A percentile compares a stretch with the other conserved stretches of the same genome.
These are phyloP conservation scores for Hanseniaspora mollemarum DNA, from an alignment of 805 yeast species.

Conservation along the genomic window DNA sequence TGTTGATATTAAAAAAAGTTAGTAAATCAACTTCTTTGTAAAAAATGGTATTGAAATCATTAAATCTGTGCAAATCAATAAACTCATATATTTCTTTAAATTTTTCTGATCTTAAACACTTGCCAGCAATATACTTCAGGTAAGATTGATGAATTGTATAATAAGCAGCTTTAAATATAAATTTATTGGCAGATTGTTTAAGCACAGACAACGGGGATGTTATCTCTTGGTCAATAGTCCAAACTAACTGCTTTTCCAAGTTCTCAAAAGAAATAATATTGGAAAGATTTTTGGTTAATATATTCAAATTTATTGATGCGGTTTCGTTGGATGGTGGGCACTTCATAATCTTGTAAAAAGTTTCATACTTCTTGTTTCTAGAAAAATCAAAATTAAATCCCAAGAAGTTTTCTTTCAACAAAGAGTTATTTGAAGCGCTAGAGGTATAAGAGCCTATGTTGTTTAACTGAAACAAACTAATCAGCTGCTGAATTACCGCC, in stretches of 20 bases:
- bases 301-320: not conserved
- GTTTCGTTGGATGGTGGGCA: not conserved
- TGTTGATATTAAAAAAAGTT: not conserved
- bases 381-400: conserved; percentile 3
- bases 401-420: not conserved
- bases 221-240: conserved; percentile 2
- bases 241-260: conserved; percentile 2
- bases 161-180: conserved; percentile 5
- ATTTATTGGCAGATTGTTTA: not conserved
- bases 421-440: not conserved
- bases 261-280: not conserved
- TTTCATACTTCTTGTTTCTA: not conserved
- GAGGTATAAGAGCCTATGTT: not conserved
- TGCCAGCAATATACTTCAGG: not conserved
- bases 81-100: conserved; percentile 10
- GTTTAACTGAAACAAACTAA: not conserved
- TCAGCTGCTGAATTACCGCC: conserved; percentile 1
- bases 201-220: not conserved
- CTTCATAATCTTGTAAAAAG: conserved; percentile 4
- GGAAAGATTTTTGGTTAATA: conserved; percentile 1
- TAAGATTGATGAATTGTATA: conserved; percentile 1
- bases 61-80: conserved; percentile 2
- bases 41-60: not conserved
- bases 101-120: not conserved
- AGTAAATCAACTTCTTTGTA: not conserved